Base-by-base conservation (phyloP, 2,329 filamentous ascomycete genomes). In the Xylariaceae sp. region DNA sequence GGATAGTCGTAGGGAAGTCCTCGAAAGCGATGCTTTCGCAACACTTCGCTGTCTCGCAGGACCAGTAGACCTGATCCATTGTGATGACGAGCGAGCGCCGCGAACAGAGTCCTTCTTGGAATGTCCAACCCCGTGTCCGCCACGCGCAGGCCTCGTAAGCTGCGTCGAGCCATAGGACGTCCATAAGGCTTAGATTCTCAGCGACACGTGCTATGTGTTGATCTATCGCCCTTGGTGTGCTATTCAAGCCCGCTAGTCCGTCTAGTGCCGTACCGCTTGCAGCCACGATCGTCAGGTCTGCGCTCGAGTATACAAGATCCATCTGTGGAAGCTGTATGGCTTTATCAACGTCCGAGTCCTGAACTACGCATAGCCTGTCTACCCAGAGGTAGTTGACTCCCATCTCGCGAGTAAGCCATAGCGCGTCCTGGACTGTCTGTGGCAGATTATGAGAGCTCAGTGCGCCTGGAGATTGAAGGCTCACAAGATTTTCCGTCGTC, bases 311-410 rank as follows among this genome's bases (percentile, higher is more conserved):
- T 3, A 66, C 41, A 1, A 60, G 50, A 11, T 66, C 64, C 66
- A 68, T 68, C 43, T 60, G 58, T 2, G 55, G 55, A 32, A 67
- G 62, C 39, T 67, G 60, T 7, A 62, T 41, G 8, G 57, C 51
- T 21, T 61, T 57, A 16, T 57, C 53, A 20, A 40, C n/a, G 18
- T 44, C 41, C 6, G 66, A 63, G 35, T 67, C 62, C 36, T 69
- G 67, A 15, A 66, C 40, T 1, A 69, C 62, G 32, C 67, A 69
- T 9, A 65, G 41, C 10, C 61, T 56, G 21, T 69, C 66, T 15
- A 68, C 53, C 66, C 67, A 69, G n/a, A 69, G 56, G 37, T 61
- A 67, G 3, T 39, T 37, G 6, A 58, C 55, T 2, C 61, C 64
- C 41, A 67, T 54, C 15, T 54, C 48, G 9, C 32, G 41, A 6